Percentiles rank a stretch among this genome's conserved stretches.
Conservation (phyloP, 2,329 filamentous ascomycete genomes). For the Helminthosporium solani region DNA sequence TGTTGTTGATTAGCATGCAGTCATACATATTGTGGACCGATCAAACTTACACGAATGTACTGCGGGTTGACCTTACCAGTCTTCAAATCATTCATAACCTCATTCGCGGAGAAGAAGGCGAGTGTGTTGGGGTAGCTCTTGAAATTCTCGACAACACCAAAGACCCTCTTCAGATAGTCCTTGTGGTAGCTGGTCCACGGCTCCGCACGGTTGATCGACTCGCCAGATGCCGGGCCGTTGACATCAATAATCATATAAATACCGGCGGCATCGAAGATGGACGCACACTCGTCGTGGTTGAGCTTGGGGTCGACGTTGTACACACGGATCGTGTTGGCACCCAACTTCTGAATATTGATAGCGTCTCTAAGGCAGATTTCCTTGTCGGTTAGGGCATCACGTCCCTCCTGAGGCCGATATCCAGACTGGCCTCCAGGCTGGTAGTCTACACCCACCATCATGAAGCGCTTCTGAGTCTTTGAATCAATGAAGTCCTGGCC, state of each 20-base stretch:
- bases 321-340: slow-evolving; percentile 65
- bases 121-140: slow-evolving; percentile 66
- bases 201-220: slow-evolving; percentile 57
- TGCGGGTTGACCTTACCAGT: slow-evolving; percentile 55
- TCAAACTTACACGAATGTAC: slow-evolving; percentile 55
- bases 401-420: slow-evolving; percentile 51
- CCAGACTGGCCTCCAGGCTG: slow-evolving; percentile 63
- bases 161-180: slow-evolving; percentile 59
- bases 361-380: slow-evolving; percentile 63
- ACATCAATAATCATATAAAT: slow-evolving; percentile 68
- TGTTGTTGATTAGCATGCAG: slow-evolving; percentile 19
- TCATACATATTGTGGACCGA: neutral
- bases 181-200: slow-evolving; percentile 58
- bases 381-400: slow-evolving; percentile 60
- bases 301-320: slow-evolving; percentile 63
- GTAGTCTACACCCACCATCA: slow-evolving; percentile 62
- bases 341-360: slow-evolving; percentile 62
- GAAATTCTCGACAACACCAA: slow-evolving; percentile 66
- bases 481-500: slow-evolving; percentile 64
- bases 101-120: slow-evolving; percentile 68
- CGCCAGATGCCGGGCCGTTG: slow-evolving; percentile 59
- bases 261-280: slow-evolving; percentile 65
- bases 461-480: slow-evolving; percentile 58
- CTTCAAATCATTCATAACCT: slow-evolving; percentile 63
- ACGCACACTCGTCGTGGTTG: slow-evolving; percentile 63